These are phyloP conservation scores for Linnemannia hyalina DNA, from an alignment of 192 early-diverging fungal species.

Conservation along the genomic window DNA sequence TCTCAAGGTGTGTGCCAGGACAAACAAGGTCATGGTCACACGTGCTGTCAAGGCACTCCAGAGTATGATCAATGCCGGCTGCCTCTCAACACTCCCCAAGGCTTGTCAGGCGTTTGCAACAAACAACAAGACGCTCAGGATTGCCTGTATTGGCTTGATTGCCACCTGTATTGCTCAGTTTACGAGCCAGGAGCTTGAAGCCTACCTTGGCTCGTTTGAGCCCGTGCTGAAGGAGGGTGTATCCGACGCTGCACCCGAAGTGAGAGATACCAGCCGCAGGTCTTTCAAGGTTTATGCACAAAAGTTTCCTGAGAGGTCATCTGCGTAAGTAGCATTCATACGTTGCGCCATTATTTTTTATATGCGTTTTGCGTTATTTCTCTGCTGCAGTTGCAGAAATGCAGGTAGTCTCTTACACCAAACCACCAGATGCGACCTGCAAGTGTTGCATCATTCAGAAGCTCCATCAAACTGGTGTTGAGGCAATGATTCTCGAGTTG, in stretches of 20 bases:
- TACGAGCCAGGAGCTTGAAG: conserved; percentile 65
- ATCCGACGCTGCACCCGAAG: conserved; percentile 64
- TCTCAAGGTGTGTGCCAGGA: conserved; percentile 74
- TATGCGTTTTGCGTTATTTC: neutral
- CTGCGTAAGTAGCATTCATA: conserved; percentile 41
- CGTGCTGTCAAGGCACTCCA: conserved; percentile 72
- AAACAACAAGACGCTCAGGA: conserved; percentile 73
- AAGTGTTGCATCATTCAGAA: neutral
- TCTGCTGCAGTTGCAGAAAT: neutral
- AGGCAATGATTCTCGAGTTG: neutral
- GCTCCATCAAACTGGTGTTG: neutral
- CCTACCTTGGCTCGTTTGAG: conserved; percentile 60
- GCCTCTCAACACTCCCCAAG: conserved; percentile 65
- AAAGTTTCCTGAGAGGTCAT: conserved; percentile 60
- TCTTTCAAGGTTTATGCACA: conserved; percentile 62
- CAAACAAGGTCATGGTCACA: conserved; percentile 82
- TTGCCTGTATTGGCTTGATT: conserved; percentile 44
- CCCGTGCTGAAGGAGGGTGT: conserved; percentile 60
- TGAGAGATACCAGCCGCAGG: conserved; percentile 60
- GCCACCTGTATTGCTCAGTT: conserved; percentile 70
- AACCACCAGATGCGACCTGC: neutral
- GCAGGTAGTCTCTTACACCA: neutral
- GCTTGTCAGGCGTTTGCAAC: conserved; percentile 68
- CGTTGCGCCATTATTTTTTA: neutral
- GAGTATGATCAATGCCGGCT: conserved; percentile 70